Evolutionary conservation across 805 yeast genomes (phyloP).

Genomic region (Deakozyma indianensis): DNA sequence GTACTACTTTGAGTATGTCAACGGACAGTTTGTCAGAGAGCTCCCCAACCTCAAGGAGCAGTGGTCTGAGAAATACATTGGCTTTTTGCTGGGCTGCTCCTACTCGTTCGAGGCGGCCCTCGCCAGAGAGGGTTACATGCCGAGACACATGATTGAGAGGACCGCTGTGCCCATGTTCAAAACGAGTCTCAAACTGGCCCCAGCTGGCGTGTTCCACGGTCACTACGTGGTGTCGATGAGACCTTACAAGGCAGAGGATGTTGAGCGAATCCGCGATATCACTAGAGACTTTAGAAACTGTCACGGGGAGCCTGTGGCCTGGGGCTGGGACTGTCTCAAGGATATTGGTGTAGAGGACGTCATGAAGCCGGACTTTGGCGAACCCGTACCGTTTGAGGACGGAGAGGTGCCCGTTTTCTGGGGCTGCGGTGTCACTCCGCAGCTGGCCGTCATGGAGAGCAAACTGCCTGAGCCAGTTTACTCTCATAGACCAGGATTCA

Average conservation of each 20-base stretch:
- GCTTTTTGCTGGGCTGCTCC: conserved; percentile 30
- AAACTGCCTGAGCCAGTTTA: conserved; percentile 3
- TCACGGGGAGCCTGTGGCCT: conserved; percentile 30
- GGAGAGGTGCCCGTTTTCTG: conserved; percentile 30
- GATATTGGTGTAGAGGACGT: conserved; percentile 24
- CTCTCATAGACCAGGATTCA: conserved; percentile 7
- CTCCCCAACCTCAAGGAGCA: conserved; percentile 13
- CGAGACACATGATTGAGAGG: conserved; percentile 6
- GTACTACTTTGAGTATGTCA: conserved; percentile 21
- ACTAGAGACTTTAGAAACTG: conserved; percentile 19
- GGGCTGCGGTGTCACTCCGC: conserved; percentile 33
- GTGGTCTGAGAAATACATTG: conserved; percentile 26
- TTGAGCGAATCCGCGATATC: conserved; percentile 20
- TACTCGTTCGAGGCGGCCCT: conserved; percentile 27
- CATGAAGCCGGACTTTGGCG: conserved; percentile 25
- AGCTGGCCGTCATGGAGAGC: conserved; percentile 17
- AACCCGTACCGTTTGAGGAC: conserved; percentile 17
- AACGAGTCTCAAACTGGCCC: conserved; percentile 10
- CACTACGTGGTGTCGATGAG: conserved; percentile 30
- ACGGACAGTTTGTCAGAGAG: conserved; percentile 16
- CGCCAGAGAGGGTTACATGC: conserved; percentile 16
- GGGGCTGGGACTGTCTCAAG: conserved; percentile 26
- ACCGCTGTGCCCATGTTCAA: conserved; percentile 10
- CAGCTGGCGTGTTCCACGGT: conserved; percentile 21
- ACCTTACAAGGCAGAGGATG: conserved; percentile 21